Evolutionary conservation across 164 flowering plant species (phyloP), one percentile per base, ranked within the genome.

Genomic region (Brasenia schreberi): DNA sequence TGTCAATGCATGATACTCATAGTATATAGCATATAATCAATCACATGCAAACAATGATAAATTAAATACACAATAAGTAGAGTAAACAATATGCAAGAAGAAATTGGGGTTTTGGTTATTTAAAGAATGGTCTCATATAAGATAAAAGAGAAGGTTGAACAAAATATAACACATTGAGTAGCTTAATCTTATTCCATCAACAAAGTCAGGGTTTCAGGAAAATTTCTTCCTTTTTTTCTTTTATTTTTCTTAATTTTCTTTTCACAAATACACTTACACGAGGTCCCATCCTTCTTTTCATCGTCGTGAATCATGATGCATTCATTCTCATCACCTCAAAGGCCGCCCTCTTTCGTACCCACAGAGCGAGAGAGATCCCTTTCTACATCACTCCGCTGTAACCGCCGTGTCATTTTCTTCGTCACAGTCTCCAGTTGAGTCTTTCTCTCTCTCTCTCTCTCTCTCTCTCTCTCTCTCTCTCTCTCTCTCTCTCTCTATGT

Each of bases 321-420:
- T 33, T 33, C 39, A 33, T 33, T 33, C 39, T 33, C 39, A 33
- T 33, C 39, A 33, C 39, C 39, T 33, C 39, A 33, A 33, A 33
- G 39, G 39, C 4, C 39, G 39, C 39, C 39, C 39, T 33, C 39
- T 33, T 33, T 33, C 3, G 39, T 33, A 33, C 39, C 39, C 39
- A 3, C 4, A 33, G 39, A 33, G 27, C 1, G 71, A 70, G 66
- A 64, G 67, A 43, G 19, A 70, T 62, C 72, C 72, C 68, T 52
- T 72, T 65, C 68, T 66, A 69, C 69, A 62, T 69, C 68, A 69
- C 67, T 69, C 66, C 70, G 74, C 63, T 49, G 56, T 49, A 49
- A 63, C 65, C 74, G 27, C 77, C 17, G 70, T 87, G 91, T 92
- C 98, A 84, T 81, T 92, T 85, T 89, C 94, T 83, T 84, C 79